Evolutionary conservation across 2,329 filamentous ascomycete genomes (phyloP).

Genomic region (Davidsoniella neocaledoniae): DNA sequence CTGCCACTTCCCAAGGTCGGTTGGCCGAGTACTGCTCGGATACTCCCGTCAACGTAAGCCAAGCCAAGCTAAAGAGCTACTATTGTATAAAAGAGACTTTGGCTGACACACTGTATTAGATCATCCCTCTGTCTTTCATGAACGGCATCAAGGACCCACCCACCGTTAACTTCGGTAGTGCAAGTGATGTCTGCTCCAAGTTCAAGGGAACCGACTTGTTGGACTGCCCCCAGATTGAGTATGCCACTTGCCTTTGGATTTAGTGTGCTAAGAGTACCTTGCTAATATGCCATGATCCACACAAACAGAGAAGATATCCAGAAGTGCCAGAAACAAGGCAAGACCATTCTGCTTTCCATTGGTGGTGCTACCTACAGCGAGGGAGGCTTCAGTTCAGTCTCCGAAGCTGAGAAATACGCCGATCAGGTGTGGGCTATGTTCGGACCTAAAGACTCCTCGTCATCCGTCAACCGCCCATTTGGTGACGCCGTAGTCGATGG

Average conservation of each 20-base stretch:
- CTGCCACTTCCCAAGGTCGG: constrained; percentile 32
- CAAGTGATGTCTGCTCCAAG: constrained; percentile 40
- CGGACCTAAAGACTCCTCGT: constrained; percentile 20
- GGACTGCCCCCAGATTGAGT: constrained; percentile 49
- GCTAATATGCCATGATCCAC: too few species aligned
- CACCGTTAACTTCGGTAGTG: constrained; percentile 47
- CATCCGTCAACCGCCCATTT: constrained; percentile 23
- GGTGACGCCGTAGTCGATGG: constrained; percentile 22
- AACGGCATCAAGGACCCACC: constrained; percentile 36
- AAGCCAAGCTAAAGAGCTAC: constrained; percentile 12
- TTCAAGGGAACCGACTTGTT: constrained; percentile 42
- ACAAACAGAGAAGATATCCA: constrained; percentile 24
- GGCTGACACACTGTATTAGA: constrained; percentile 11
- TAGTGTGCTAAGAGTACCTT: neutral
- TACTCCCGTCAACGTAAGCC: constrained; percentile 28
- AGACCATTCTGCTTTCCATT: constrained; percentile 28
- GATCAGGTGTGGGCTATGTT: constrained; percentile 24
- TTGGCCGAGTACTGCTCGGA: constrained; percentile 42
- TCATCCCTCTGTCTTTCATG: constrained; percentile 46
- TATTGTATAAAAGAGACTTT: neutral
- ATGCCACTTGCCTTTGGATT: constrained; percentile 17
- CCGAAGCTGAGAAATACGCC: constrained; percentile 22
- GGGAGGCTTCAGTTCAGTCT: constrained; percentile 32
- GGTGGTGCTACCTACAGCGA: constrained; percentile 28
- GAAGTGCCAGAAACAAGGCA: constrained; percentile 25